Evolutionary conservation across 2,329 filamentous ascomycete species (phyloP).

Genomic region (Huntiella bhutanensis): DNA sequence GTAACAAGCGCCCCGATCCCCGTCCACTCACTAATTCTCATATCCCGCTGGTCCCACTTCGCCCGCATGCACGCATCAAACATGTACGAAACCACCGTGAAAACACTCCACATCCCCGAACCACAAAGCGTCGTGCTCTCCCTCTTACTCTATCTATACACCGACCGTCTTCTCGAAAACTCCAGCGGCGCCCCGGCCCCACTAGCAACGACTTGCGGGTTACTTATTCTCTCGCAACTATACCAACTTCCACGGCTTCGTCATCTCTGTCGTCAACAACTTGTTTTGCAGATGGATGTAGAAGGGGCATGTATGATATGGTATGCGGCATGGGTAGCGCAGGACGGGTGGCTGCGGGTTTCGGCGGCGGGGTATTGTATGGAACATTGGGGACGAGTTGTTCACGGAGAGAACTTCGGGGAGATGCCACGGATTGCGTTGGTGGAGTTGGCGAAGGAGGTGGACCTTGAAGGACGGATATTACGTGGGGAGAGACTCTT

Average conservation of each 20-base stretch:
- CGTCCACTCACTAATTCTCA: conserved; percentile 84
- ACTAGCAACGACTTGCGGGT: conserved; percentile 72
- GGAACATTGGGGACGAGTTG: conserved; percentile 84
- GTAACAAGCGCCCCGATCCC: conserved; percentile 70
- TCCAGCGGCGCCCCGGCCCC: conserved; percentile 53
- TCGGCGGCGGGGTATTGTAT: conserved; percentile 78
- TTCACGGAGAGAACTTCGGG: conserved; percentile 74
- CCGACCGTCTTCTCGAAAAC: conserved; percentile 61
- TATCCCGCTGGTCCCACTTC: conserved; percentile 94
- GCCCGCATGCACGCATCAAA: conserved; percentile 76
- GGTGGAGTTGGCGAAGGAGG: conserved; percentile 81
- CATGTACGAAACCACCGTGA: conserved; percentile 94
- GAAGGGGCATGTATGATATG: conserved; percentile 91
- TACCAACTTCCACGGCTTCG: conserved; percentile 93
- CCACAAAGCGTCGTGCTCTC: conserved; percentile 86
- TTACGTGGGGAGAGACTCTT: conserved; percentile 60
- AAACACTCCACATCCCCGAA: conserved; percentile 94
- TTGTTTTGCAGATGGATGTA: conserved; percentile 80
- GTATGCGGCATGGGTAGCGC: conserved; percentile 79
- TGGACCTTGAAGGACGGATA: conserved; percentile 81
- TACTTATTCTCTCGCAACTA: conserved; percentile 93
- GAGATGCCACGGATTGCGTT: conserved; percentile 60
- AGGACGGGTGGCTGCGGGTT: conserved; percentile 83
- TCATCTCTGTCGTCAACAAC: conserved; percentile 72
- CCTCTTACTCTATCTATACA: conserved; percentile 92